Base-by-base conservation (phyloP, 495 filamentous ascomycete genomes). In the Neurospora sublineolata region DNA sequence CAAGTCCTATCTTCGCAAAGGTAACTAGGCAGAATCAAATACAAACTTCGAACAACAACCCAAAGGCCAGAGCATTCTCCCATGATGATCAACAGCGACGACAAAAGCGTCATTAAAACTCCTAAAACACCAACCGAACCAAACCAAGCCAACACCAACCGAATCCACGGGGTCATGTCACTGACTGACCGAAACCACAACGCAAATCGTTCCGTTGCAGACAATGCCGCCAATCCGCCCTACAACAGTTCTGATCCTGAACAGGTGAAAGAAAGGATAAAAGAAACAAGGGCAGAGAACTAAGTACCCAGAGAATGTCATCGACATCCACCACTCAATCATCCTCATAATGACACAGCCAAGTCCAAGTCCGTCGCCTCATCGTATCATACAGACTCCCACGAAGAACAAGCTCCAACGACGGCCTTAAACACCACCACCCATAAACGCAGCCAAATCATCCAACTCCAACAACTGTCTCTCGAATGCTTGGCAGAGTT, bases 361-460 rank as follows among this genome's bases (percentile, higher is more conserved):
- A 60, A 60, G 23, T 60, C 46, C 23, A 27, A 23, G 40, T 67
- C 52, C 37, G 11, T 1, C 12, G 30, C 1, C 7, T 70, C 58
- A 69, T 14, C 27, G 58, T 39, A 69, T 38, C n/a, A 40, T 39
- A 67, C 44, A 14, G 18, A 52, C 4, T 52, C 20, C 44, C 44
- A 4, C n/a, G 0, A 7, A n/a, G 7, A 44, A 10, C 8, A 44
- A 44, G 8, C 37, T 36, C 1, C 12, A 4, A 8, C 3, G 4
- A 14, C 27, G 37, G 11, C 60, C 71, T 82, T 69, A 86, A 72
- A 86, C 84, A 64, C 84, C 84, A 36, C 84, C 84, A 8, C 84
- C 84, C 84, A 86, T 85, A 41, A 86, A 86, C 8, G 84, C 84
- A 37, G 84, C 84, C 12, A 86, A 78, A 70, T 86, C 84, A 44